Base-by-base conservation (phyloP, 2,329 filamentous ascomycete species). In the Fusarium drepaniforme region DNA sequence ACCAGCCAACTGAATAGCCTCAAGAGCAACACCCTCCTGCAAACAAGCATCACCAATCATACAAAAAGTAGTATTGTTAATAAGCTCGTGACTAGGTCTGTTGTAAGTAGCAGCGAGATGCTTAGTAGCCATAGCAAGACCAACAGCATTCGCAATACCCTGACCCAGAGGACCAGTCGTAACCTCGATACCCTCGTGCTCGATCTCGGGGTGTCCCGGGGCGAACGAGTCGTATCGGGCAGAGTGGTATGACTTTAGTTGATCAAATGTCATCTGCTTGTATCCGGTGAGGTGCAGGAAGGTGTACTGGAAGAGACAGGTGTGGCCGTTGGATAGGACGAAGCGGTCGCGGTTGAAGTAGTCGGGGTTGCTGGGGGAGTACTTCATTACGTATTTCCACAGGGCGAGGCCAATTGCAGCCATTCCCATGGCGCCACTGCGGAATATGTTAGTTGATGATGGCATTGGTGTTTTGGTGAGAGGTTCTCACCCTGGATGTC, bases 311-410 rank as follows among this genome's bases (percentile, higher is more conserved):
- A 89, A 90, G 25, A 90, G 82, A 74, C 87, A 88, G 1, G 86
- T 85, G 74, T 90, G 88, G n/a, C 81, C 90, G 73, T 92, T 92
- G 25, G 89, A 91, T 13, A 92, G 84, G 8, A 92, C 87, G 75
- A 92, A 92, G 25, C 90, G 86, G 74, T 92, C 90, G 40, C 90
- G 84, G 79, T 92, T 90, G 83, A 92, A 91, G 79, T 84, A 92
- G 49, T 84, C 77, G 11, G 88, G 87, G 46, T 87, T 86, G n/a
- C 82, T 81, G 0, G 90, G 90, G 3, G 88, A 86, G 76, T 90
- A 92, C 56, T 84, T 84, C 90, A 92, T 92, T 7, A 85, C 84
- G 77, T 92, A 91, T 75, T 91, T 92, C 86, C 88, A 92, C 11
- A 85, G 80, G 4, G 90, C 87, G 25, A 92, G 83, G 12, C 90